Base-by-base conservation (phyloP, 768 basidiomycete species). In the Xanthoconium stramineum region DNA sequence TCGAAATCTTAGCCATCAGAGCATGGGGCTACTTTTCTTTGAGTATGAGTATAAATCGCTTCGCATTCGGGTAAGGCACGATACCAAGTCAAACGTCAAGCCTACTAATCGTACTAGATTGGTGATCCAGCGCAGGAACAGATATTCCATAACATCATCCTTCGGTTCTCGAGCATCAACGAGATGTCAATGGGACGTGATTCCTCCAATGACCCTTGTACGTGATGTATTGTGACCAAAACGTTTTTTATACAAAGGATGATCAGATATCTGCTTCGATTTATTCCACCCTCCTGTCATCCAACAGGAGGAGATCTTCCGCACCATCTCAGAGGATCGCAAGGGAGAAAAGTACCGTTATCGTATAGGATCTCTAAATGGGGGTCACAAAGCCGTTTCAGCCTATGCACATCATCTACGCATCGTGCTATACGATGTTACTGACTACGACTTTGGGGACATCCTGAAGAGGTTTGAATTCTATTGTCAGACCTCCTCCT, bases 401-500 rank as follows among this genome's bases (percentile, higher is more conserved):
- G 83, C 86, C 14, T 93, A 86, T 61, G 85, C 88, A 1, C 81
- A 85, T 47, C 86, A 91, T 40, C 68, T 93, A 5, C 85, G 87
- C 29, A 61, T 92, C 35, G 63, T 85, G 11, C 75, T 91, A 1
- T 79, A 76, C 60, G 74, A 84, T 19, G 68, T 77, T n/a, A 61
- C 65, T 4, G 82, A 84, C 50, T 13, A 44, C 24, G 59, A 50
- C 28, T 57, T n/a, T 29, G 54, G 48, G 43, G 69, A 72, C 20
- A 72, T 76, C 48, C 66, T 86, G 5, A 60, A 73, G 14, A 72
- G 72, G 30, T 91, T 93, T 63, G 65, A 72, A 13, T 30, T 72
- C 8, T 79, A 85, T 66, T 89, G 87, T 68, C 58, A 66, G 12
- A 73, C 70, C 12, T 83, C 84, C 3, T 78, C 75, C 37, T 68